Evolutionary conservation across 116 monocot species (phyloP), one percentile per base, ranked within the genome.

Genomic region (Papilionanthe hybrid): DNA sequence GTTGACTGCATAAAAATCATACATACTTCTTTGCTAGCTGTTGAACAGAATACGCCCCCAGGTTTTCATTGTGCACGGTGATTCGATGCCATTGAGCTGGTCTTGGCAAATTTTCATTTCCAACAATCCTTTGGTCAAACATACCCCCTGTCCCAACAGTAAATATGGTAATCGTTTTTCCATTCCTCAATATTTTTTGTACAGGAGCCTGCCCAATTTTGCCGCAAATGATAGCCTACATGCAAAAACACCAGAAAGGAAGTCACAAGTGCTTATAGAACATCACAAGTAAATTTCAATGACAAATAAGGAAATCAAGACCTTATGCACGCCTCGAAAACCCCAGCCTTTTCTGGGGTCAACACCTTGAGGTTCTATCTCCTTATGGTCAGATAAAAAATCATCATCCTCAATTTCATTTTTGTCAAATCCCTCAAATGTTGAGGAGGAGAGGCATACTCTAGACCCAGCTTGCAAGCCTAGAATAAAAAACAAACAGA

Each of bases 121-220:
- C 86, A 74, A 80, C 69, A 66, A 99, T 85, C 84, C 99, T 88
- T 73, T 99, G 99, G 43, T 99, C 99, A 84, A 72, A 99, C 99
- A 99, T 95, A 66, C 99, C 99, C 7, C 99, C 99, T 67, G 99
- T 99, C 79, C 95, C 99, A 78, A 99, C 95, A 23, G 99, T 95
- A 79, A 99, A 95, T 77, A 93, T 86, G 3, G 99, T 99, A 27
- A 99, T 83, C 43, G 99, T 93, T 25, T 75, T 81, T 10, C 99
- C 99, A 79, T 90, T 92, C 42, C 99, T 93, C 71, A 99, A 75
- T 75, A 99, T 93, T 81, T 99, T 99, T 81, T 99, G 99, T 23
- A 99, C 82, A 49, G 99, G 99, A 30, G 83, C 27, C 48, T 95
- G 93, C 28, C 99, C 95, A 83, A 99, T 83, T 91, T 86, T 99